Base-by-base conservation (phyloP, 768 basidiomycete genomes). In the Suillus sp. region DNA sequence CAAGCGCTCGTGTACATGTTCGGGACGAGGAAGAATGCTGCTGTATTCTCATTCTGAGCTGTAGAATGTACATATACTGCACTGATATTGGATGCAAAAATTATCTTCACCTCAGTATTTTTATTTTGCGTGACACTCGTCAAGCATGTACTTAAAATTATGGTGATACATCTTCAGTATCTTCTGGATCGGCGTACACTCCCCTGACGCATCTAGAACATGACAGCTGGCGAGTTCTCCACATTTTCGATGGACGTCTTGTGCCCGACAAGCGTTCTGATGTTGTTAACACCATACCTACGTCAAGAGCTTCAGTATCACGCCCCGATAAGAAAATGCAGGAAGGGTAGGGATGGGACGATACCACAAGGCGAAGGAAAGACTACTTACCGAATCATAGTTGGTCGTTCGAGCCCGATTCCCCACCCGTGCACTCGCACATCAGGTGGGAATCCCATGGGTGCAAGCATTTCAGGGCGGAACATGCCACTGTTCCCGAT, bases 401-500 rank as follows among this genome's bases (percentile, higher is more conserved):
- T 99, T 20, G 97, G 97, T 65, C 97, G 81, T 79, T 99, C 97
- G 34, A 99, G 80, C 71, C 89, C 86, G 66, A 99, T 85, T 54
- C 97, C 97, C 94, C 96, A 99, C 20, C 97, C 97, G 66, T 95
- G 93, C 30, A 98, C 96, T 30, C 95, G 89, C 13, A 99, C 95
- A 71, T 95, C 95, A 67, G 93, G 91, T 0, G 97, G 97, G 73
- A 99, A 89, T 37, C 97, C 97, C 96, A 99, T 98, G 8, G 97
- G 95, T 74, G 95, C 95, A 37, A 99, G 81, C 96, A 99, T 98
- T 75, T 99, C 97, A 4, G 97, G 97, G 38, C 97, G 87, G 88
- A 99, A 99, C 92, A 99, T 96, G 27, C 97, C 97, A 72, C 95
- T 96, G 79, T 99, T 99, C 40, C 96, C 96, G 37, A 99, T 94